phyloP scores from a whole-genome alignment of 1,139 yeast genomes.

The Tardiomyces depauwii region DNA sequence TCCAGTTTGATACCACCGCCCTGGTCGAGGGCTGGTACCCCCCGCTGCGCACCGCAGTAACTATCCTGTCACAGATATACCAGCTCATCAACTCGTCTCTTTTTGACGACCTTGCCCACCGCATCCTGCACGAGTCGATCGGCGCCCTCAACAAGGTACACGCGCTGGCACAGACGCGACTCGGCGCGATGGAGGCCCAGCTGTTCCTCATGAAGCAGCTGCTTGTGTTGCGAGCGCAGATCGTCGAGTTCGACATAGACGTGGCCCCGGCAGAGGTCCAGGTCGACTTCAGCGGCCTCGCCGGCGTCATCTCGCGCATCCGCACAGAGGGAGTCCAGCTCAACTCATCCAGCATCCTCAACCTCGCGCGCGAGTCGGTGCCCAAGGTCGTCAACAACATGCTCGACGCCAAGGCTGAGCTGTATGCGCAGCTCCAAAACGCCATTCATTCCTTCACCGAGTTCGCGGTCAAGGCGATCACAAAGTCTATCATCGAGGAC shows the following conservation, averaged over 20 bases:
- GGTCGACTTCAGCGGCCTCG: constrained; percentile 62
- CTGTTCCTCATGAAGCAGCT: constrained; percentile 64
- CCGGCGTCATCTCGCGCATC: constrained; percentile 42
- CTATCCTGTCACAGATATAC: constrained; percentile 65
- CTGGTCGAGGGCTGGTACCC: constrained; percentile 39
- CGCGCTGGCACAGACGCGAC: constrained; percentile 28
- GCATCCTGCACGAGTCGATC: constrained; percentile 71
- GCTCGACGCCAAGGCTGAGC: constrained; percentile 75
- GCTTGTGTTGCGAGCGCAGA: constrained; percentile 55
- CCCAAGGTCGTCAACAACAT: constrained; percentile 79
- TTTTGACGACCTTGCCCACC: constrained; percentile 84
- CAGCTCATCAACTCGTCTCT: constrained; percentile 63
- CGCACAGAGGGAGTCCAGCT: constrained; percentile 20
- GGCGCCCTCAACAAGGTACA: constrained; percentile 45
- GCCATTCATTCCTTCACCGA: constrained; percentile 55
- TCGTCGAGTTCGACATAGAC: constrained; percentile 74
- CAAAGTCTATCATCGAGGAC: constrained; percentile 24
- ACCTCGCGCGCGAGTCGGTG: constrained; percentile 54
- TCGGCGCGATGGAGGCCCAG: constrained; percentile 45
- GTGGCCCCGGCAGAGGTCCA: constrained; percentile 58
- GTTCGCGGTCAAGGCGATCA: constrained; percentile 24
- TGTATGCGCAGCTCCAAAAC: constrained; percentile 61
- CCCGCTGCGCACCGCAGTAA: constrained; percentile 62
- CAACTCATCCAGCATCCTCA: constrained; percentile 36
- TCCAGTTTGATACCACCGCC: constrained; percentile 8